Evolutionary conservation across 345 rosid species (phyloP), one percentile per base, ranked within the genome.

Genomic region (Lepidium didymum): DNA sequence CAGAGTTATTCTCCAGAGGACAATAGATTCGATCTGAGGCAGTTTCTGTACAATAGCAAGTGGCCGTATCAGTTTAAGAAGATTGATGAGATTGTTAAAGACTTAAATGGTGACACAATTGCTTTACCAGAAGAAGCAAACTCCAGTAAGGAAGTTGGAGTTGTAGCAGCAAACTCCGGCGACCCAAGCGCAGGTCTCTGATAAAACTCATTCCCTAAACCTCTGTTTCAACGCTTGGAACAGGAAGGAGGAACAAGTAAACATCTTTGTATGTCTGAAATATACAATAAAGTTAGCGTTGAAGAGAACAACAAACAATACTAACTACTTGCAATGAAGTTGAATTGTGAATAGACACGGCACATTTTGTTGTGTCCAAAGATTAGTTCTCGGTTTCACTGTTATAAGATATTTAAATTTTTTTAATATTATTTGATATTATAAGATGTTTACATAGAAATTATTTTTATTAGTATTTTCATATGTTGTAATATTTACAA

Each of bases 1-100:
- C 91, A 94, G 99, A 86, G 93, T 61, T 94, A 87, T 67, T 89
- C 99, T 16, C 96, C 99, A 0, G 99, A 94, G 64, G 99, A 91
- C 73, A 89, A 86, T 56, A 85, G 96, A 76, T 91, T 85, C 0
- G 99, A 91, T 76, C 88, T 87, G 23, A 90, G 96, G 13, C 99
- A 91, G 80, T 87, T 91, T 67, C 81, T 94, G 46, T 94, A 94
- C 77, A 94, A 89, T 6, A 73, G 82, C 43, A 82, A 81, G 73
- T 91, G 97, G 99, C 90, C 96, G 1, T 87, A 80, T 56, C 99
- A 94, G 56, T 91, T 89, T 56, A 79, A 85, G 18, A 89, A 87
- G 86, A 89, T 94, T 4, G 97, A 91, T 34, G 84, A 91, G 62
- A 86, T 94, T 31, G 99, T 91, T 53, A 38, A 78, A 23, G 78